A percentile compares a stretch with the other conserved stretches of the same genome.
phyloP scores from a whole-genome alignment of 2,329 filamentous ascomycete genomes.

The Colletotrichum graminicola region DNA sequence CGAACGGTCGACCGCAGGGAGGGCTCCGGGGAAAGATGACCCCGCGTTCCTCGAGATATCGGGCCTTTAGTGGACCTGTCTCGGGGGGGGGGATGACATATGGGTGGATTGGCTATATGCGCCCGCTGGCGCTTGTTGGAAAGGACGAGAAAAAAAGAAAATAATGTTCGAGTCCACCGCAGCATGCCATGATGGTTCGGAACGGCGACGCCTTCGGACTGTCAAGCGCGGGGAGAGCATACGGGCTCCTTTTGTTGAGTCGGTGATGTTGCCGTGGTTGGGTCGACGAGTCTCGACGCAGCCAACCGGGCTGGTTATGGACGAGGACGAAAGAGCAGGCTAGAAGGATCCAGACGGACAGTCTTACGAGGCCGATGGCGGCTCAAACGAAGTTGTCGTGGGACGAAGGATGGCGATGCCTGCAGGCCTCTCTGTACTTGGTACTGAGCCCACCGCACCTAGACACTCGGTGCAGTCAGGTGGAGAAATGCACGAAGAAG shows the following conservation, averaged over 20 bases:
- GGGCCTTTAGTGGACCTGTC: conserved; percentile 30
- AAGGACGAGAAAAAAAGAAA: background rate
- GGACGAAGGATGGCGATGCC: background rate
- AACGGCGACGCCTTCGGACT: background rate
- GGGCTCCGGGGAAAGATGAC: conserved; percentile 1
- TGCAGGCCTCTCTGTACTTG: background rate
- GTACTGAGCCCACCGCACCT: background rate
- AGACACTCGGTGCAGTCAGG: background rate
- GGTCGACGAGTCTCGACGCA: background rate
- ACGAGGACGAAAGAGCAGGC: background rate
- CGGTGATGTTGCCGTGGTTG: too few species aligned
- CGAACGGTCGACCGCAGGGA: background rate
- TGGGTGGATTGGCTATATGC: background rate
- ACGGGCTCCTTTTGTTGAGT: background rate
- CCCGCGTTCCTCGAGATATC: conserved; percentile 25
- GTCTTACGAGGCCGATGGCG: too few species aligned
- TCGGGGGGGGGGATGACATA: background rate
- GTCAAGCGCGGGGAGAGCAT: background rate
- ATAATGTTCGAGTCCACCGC: background rate
- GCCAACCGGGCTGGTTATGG: background rate
- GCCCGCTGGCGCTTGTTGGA: background rate
- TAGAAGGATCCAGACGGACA: background rate
- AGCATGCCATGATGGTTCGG: background rate
- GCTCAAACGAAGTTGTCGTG: conserved; percentile 20
- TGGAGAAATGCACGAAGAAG: conserved; percentile 28